A percentile compares a stretch with the other conserved stretches of the same genome.
phyloP scores from a whole-genome alignment of 208 protist species.

The Wallacemonas sp. region DNA sequence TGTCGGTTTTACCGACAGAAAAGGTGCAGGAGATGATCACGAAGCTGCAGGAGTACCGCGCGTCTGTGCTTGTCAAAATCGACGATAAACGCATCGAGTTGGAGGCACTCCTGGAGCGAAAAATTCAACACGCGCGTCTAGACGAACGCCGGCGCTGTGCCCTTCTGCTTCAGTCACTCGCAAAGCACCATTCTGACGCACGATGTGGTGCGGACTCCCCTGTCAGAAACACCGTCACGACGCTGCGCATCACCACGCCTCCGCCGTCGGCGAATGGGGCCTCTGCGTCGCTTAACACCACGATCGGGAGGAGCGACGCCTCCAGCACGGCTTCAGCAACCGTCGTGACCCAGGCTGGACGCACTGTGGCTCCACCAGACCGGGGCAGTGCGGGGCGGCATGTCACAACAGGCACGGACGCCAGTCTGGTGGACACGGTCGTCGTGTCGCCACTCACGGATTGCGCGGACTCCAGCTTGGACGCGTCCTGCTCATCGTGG shows the following conservation, averaged over 20 bases:
- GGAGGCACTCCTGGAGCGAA: background rate
- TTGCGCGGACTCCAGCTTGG: background rate
- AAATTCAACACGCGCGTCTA: background rate
- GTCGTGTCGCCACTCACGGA: background rate
- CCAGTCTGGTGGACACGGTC: conserved; percentile 7
- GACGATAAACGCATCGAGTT: conserved; percentile 25
- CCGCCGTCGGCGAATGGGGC: background rate
- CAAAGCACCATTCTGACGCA: background rate
- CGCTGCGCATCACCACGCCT: conserved; percentile 7
- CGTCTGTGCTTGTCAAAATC: conserved; percentile 21
- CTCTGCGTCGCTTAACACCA: too few species aligned
- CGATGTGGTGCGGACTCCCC: background rate
- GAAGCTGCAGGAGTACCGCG: conserved; percentile 18
- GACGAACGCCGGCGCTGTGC: background rate
- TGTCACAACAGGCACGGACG: background rate
- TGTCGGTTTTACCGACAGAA: background rate
- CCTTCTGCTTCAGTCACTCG: background rate
- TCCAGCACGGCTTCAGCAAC: background rate
- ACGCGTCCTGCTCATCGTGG: conserved; percentile 1
- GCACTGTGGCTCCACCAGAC: too few species aligned
- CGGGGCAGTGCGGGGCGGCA: too few species aligned
- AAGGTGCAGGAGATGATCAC: conserved; percentile 20
- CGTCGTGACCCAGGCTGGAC: background rate
- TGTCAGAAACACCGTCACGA: background rate
- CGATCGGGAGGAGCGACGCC: background rate